phyloP scores from a whole-genome alignment of 2,329 filamentous ascomycete genomes.

The Phyllosticta paracitricarpa region DNA sequence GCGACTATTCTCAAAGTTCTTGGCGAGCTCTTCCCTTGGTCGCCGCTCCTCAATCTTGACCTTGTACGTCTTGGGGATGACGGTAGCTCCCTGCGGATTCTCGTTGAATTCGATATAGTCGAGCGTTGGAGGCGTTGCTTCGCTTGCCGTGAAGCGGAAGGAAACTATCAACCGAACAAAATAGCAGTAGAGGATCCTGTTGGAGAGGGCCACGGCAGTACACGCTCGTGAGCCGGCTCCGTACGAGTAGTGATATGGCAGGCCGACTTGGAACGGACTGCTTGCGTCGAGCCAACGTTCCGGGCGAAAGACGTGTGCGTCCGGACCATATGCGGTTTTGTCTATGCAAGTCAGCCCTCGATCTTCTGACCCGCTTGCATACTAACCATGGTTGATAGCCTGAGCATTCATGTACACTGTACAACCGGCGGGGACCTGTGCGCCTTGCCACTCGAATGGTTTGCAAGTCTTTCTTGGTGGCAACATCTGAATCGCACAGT shows the following conservation, averaged over 20 bases:
- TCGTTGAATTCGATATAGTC: conserved; percentile 10
- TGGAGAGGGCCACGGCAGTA: conserved; percentile 3
- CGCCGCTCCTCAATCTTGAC: conserved; percentile 1
- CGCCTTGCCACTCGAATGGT: conserved; percentile 3
- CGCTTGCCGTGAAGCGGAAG: conserved; percentile 6
- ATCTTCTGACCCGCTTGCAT: background rate
- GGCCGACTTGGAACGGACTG: conserved; percentile 1
- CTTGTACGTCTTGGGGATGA: conserved; percentile 4
- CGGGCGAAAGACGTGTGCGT: conserved; percentile 4
- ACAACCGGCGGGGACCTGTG: conserved; percentile 1
- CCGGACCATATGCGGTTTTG: conserved; percentile 3
- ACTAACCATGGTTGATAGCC: conserved; percentile 9
- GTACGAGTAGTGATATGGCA: conserved; percentile 7
- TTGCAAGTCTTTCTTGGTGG: conserved; percentile 7
- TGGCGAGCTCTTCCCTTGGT: conserved; percentile 2
- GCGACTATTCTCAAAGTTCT: conserved; percentile 2
- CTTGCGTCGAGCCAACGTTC: conserved; percentile 6
- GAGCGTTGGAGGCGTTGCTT: background rate
- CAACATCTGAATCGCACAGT: conserved; percentile 8
- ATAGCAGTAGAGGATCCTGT: conserved; percentile 1
- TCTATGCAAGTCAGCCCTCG: background rate
- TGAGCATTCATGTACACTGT: conserved; percentile 9
- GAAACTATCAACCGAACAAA: conserved; percentile 7
- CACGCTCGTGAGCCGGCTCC: conserved; percentile 7
- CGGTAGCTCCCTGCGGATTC: conserved; percentile 4